These are phyloP conservation scores for Halenospora varia DNA, from an alignment of 495 filamentous ascomycete genomes.

Conservation along the genomic window DNA sequence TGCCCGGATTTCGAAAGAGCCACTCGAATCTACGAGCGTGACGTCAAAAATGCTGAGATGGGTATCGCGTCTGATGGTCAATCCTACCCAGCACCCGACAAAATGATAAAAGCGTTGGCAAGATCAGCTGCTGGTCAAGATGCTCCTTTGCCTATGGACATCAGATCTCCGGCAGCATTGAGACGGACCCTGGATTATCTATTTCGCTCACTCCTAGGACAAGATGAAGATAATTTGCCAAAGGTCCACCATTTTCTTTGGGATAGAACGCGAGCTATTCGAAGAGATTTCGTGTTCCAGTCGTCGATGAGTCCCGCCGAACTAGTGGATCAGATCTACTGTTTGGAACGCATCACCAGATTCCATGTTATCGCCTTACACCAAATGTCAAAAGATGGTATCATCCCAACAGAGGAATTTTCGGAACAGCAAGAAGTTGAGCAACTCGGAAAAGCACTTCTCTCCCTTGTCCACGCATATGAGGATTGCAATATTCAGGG, in stretches of 20 bases:
- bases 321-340: slow-evolving; percentile 67
- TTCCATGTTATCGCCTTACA: slow-evolving; percentile 90
- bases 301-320: slow-evolving; percentile 56
- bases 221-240: slow-evolving; percentile 58
- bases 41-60: slow-evolving; percentile 53
- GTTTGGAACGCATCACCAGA: slow-evolving; percentile 83
- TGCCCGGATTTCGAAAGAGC: slow-evolving; percentile 88
- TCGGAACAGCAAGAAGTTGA: slow-evolving; percentile 87
- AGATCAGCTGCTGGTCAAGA: slow-evolving; percentile 91
- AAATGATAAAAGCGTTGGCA: slow-evolving; percentile 78
- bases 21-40: slow-evolving; percentile 64
- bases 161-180: slow-evolving; percentile 73
- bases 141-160: slow-evolving; percentile 85
- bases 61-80: slow-evolving; percentile 31
- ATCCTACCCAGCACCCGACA: slow-evolving; percentile 29
- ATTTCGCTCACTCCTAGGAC: slow-evolving; percentile 65
- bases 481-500: slow-evolving; percentile 59
- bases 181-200: slow-evolving; percentile 79
- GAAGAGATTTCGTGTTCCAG: slow-evolving; percentile 93
- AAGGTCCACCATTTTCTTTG: slow-evolving; percentile 83
- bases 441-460: slow-evolving; percentile 81
- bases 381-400: slow-evolving; percentile 64
- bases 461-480: slow-evolving; percentile 86
- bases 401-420: slow-evolving; percentile 61
- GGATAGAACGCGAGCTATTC: slow-evolving; percentile 87